Evolutionary conservation across 2,329 filamentous ascomycete species (phyloP).

Genomic region (Aspergillus amoenus): DNA sequence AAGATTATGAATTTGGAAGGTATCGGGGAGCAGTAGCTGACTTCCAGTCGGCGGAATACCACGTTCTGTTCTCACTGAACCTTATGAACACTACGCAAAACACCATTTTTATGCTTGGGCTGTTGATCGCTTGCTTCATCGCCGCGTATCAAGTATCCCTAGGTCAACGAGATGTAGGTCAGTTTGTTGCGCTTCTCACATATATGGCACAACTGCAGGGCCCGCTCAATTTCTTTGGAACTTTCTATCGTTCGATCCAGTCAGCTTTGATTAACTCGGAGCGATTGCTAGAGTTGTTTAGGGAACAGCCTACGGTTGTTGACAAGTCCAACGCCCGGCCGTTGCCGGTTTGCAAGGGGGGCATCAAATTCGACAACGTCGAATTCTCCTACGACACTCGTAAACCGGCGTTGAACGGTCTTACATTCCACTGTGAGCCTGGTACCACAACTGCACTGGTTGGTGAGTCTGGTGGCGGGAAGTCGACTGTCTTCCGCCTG

Average conservation of each 20-base stretch:
- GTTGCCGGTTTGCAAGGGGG: conserved; percentile 70
- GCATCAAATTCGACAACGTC: conserved; percentile 84
- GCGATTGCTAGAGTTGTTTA: conserved; percentile 91
- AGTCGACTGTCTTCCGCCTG: conserved; percentile 92
- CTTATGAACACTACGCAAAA: conserved; percentile 81
- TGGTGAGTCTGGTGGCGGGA: conserved; percentile 93
- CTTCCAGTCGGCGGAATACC: conserved; percentile 73
- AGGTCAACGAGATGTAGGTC: conserved; percentile 63
- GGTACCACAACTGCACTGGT: conserved; percentile 95
- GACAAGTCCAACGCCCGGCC: conserved; percentile 67
- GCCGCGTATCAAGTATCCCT: conserved; percentile 74
- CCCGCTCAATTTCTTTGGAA: conserved; percentile 84
- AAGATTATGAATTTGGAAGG: conserved; percentile 73
- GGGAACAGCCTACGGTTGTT: conserved; percentile 87
- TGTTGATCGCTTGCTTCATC: conserved; percentile 70
- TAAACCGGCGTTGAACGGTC: conserved; percentile 77
- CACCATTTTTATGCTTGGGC: conserved; percentile 73
- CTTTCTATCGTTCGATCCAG: conserved; percentile 94
- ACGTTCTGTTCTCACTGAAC: conserved; percentile 73
- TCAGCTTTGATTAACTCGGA: conserved; percentile 97
- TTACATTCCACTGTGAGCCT: conserved; percentile 81
- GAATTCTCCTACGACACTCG: conserved; percentile 87
- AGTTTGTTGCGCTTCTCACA: conserved; percentile 71
- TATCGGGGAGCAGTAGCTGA: conserved; percentile 69
- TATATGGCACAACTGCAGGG: conserved; percentile 79